A percentile compares a stretch with the other conserved stretches of the same genome.
phyloP scores from a whole-genome alignment of 1,284 basidiomycete species.

The Puccinia triticina region DNA sequence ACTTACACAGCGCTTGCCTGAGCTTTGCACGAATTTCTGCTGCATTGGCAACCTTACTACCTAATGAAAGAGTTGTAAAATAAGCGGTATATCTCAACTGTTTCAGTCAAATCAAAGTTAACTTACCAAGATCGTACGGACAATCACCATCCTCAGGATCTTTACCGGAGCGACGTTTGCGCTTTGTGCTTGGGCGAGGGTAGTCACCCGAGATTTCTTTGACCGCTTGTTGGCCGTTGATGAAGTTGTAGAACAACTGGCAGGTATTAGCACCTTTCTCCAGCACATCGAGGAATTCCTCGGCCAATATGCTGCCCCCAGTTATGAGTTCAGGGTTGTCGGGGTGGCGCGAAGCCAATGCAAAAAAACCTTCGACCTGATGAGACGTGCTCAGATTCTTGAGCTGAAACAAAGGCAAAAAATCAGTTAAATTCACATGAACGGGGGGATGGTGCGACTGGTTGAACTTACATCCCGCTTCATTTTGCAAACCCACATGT shows the following conservation, averaged over 20 bases:
- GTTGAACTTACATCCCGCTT: too few relatives aligned
- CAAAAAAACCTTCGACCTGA: neutral
- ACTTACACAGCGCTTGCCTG: neutral
- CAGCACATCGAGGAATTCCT: neutral
- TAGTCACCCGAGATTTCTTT: neutral
- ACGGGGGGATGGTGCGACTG: too few relatives aligned
- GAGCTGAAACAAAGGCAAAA: neutral
- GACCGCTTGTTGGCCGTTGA: neutral
- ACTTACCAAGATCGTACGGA: conserved; percentile 1
- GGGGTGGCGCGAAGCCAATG: neutral
- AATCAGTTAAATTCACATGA: too few relatives aligned
- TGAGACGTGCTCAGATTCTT: neutral
- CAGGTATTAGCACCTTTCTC: neutral
- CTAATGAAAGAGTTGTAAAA: too few relatives aligned
- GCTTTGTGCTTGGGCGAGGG: neutral
- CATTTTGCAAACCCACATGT: too few relatives aligned
- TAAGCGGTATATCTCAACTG: neutral
- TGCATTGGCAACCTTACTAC: neutral
- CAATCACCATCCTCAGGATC: too few relatives aligned
- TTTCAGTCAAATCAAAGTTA: too few relatives aligned
- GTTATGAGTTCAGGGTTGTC: neutral
- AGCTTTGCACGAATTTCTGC: neutral
- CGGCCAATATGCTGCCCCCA: neutral
- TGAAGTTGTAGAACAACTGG: neutral
- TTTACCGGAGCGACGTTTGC: too few relatives aligned